A percentile compares a stretch with the other conserved stretches of the same genome.
These are phyloP conservation scores for Cinnamomum chago DNA, from an alignment of 164 flowering plant species.

Conservation along the genomic window DNA sequence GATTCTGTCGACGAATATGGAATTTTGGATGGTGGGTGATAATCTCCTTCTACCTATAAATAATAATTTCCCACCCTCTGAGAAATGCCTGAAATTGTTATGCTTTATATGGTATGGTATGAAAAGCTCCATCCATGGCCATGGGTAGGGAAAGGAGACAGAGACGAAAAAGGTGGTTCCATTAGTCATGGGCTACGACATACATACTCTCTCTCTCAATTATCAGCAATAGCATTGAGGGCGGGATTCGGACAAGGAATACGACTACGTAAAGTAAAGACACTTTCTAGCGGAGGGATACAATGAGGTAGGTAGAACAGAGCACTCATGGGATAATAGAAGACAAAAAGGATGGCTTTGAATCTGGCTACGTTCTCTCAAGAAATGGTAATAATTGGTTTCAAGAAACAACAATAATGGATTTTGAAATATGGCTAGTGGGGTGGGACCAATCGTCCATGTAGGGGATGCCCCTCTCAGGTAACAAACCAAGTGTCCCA, in stretches of 20 bases:
- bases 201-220: not conserved
- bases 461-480: too few species aligned
- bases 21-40: constrained; percentile 8
- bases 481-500: too few species aligned
- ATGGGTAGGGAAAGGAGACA: not conserved
- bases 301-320: not conserved
- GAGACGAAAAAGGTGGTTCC: too few species aligned
- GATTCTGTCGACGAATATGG: constrained; percentile 6
- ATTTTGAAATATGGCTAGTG: too few species aligned
- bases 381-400: not conserved
- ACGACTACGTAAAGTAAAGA: constrained; percentile 5
- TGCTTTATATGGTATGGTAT: not conserved
- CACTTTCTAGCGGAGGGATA: not conserved
- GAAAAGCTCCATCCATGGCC: not conserved
- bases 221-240: not conserved
- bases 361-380: not conserved
- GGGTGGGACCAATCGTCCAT: too few species aligned
- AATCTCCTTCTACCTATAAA: constrained; percentile 5
- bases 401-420: too few species aligned
- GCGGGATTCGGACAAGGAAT: constrained; percentile 2
- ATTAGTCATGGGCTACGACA: too few species aligned
- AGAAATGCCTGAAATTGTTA: not conserved
- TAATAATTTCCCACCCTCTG: not conserved
- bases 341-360: not conserved
- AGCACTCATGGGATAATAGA: too few species aligned